These are phyloP conservation scores for Populus alba DNA, from an alignment of 345 rosid species.

Conservation along the genomic window DNA sequence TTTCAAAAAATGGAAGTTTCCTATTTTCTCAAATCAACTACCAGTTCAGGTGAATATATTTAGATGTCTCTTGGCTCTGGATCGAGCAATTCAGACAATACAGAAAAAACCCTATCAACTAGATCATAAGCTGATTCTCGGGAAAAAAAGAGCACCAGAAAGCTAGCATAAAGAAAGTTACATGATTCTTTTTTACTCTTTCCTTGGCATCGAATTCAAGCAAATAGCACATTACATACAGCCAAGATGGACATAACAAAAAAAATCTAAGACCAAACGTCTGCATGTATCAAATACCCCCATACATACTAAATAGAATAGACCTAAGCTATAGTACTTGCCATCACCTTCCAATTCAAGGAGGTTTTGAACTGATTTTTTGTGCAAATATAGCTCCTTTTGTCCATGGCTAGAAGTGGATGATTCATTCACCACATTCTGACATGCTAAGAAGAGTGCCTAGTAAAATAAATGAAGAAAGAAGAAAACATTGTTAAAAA, in stretches of 20 bases:
- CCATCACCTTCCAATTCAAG: constrained; percentile 66
- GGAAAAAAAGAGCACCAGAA: too few relatives aligned
- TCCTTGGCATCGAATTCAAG: background rate
- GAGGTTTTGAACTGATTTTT: constrained; percentile 50
- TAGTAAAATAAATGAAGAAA: constrained; percentile 28
- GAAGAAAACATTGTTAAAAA: background rate
- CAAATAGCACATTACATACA: background rate
- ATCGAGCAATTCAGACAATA: background rate
- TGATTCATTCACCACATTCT: constrained; percentile 48
- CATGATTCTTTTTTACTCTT: background rate
- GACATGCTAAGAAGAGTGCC: constrained; percentile 85
- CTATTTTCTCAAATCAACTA: background rate
- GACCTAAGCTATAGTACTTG: background rate
- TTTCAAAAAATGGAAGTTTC: too few relatives aligned
- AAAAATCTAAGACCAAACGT: background rate
- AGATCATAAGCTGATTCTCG: too few relatives aligned
- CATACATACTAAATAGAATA: background rate
- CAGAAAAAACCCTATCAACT: background rate
- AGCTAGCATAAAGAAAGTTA: too few relatives aligned
- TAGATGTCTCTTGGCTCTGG: background rate
- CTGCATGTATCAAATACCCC: too few relatives aligned
- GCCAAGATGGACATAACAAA: background rate
- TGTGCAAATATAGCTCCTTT: constrained; percentile 48
- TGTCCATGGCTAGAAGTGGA: constrained; percentile 34
- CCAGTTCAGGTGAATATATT: background rate